Evolutionary conservation across 208 protist species (phyloP).

Genomic region (Lotmaria passim): DNA sequence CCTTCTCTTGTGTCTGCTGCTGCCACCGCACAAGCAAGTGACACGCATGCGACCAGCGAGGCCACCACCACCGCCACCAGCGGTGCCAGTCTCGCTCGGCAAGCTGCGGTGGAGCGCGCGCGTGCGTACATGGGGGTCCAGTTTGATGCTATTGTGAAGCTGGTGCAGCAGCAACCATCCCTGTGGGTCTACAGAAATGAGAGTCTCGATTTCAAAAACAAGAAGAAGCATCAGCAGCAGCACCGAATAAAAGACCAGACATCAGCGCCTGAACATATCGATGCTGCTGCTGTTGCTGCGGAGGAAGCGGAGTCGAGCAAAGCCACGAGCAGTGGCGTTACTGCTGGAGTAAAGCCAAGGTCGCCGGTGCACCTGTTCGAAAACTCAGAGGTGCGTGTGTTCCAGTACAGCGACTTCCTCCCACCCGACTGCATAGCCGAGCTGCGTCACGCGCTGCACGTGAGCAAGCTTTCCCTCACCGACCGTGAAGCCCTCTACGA

Average conservation of each 20-base stretch:
- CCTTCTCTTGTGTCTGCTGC: background rate
- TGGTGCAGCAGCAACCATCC: slow-evolving; percentile 47
- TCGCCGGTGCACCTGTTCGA: slow-evolving; percentile 45
- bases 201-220: background rate
- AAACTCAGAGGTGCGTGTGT: slow-evolving; percentile 44
- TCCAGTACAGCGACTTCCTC: slow-evolving; percentile 70
- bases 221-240: background rate
- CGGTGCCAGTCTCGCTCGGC: background rate
- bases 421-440: slow-evolving; percentile 25
- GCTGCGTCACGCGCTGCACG: slow-evolving; percentile 51
- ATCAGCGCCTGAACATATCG: too few species aligned
- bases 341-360: slow-evolving; percentile 17
- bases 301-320: slow-evolving; percentile 3
- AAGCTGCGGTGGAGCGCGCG: slow-evolving; percentile 22
- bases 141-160: slow-evolving; percentile 40
- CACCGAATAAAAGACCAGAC: background rate
- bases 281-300: too few species aligned
- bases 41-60: too few species aligned
- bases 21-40: background rate
- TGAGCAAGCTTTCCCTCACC: slow-evolving; percentile 48
- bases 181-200: slow-evolving; percentile 35
- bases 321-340: background rate
- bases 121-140: slow-evolving; percentile 41
- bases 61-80: background rate
- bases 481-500: slow-evolving; percentile 64